Evolutionary conservation across 2,329 filamentous ascomycete species (phyloP).

Genomic region (Phymatotrichopsis omnivora): DNA sequence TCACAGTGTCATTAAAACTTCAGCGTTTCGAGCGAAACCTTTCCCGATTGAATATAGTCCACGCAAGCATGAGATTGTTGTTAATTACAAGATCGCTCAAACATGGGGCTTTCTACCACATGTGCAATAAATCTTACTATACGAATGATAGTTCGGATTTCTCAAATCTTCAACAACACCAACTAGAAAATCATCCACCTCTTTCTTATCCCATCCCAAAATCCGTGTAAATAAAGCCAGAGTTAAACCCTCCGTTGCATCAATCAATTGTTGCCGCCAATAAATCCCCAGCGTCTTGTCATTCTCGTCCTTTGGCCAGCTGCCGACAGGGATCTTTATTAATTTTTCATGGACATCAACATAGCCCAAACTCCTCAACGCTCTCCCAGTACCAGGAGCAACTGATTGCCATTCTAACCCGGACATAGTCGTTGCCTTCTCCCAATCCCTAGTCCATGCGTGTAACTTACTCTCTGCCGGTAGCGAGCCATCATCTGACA

Average conservation of each 20-base stretch:
- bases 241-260: constrained; percentile 12
- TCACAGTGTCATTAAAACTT: no score
- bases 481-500: constrained; percentile 32
- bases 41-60: no score
- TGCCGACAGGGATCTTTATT: constrained; percentile 41
- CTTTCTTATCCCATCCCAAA: constrained; percentile 10
- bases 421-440: constrained; percentile 31
- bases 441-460: constrained; percentile 31
- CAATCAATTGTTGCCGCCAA: constrained; percentile 8
- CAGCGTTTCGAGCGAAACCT: no score
- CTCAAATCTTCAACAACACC: no score
- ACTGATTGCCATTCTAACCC: constrained; percentile 24
- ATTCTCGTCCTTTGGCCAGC: constrained; percentile 38
- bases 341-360: constrained; percentile 32
- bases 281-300: constrained; percentile 27
- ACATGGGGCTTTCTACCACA: no score
- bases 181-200: constrained; percentile 14
- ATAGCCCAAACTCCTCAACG: constrained; percentile 38
- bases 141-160: no score
- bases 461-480: constrained; percentile 25
- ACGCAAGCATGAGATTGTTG: no score
- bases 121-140: no score
- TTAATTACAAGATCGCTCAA: no score
- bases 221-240: constrained; percentile 15
- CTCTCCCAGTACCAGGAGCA: constrained; percentile 23